phyloP scores from a whole-genome alignment of 2,329 filamentous ascomycete genomes.

The Podosphaera fusca region DNA sequence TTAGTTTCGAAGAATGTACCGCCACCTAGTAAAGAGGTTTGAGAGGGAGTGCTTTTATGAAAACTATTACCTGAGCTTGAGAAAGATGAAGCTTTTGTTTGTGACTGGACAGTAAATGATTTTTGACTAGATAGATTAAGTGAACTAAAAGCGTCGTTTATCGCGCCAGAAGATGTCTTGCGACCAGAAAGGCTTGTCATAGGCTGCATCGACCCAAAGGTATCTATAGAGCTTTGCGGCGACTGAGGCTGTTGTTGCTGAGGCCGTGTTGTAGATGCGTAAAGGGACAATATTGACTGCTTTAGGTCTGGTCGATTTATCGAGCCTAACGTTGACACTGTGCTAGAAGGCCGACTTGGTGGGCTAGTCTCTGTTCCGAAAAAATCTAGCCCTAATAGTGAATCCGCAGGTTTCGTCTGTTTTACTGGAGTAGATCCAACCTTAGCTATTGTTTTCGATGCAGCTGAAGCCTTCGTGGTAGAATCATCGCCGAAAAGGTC shows the following conservation, averaged over 20 bases:
- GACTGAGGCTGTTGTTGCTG: slow-evolving; percentile 29
- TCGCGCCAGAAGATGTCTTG: slow-evolving; percentile 25
- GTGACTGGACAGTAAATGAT: slow-evolving; percentile 17
- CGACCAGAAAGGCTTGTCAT: slow-evolving; percentile 22
- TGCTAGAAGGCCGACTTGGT: slow-evolving; percentile 64
- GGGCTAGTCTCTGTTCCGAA: slow-evolving; percentile 49
- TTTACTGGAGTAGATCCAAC: slow-evolving; percentile 42
- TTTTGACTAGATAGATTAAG: slow-evolving; percentile 34
- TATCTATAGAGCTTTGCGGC: slow-evolving; percentile 32
- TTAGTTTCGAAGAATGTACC: slow-evolving; percentile 68
- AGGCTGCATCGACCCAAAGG: slow-evolving; percentile 45
- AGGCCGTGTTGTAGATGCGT: slow-evolving; percentile 65
- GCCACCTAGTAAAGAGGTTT: slow-evolving; percentile 26
- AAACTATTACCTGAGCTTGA: slow-evolving; percentile 22
- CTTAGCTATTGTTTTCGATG: slow-evolving; percentile 29
- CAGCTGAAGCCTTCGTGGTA: slow-evolving; percentile 31
- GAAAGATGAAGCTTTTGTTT: slow-evolving; percentile 23
- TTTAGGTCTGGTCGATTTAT: slow-evolving; percentile 82
- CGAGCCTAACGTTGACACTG: slow-evolving; percentile 37
- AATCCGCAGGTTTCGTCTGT: slow-evolving; percentile 54
- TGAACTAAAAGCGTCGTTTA: slow-evolving; percentile 60
- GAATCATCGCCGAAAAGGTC: slow-evolving; percentile 65
- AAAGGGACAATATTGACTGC: slow-evolving; percentile 88
- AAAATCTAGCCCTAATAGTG: slow-evolving; percentile 79
- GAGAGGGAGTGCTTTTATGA: slow-evolving; percentile 19